Percentiles rank a stretch among this genome's conserved stretches.
phyloP scores from a whole-genome alignment of 352 stramenopile genomes.

The Blastocystis sp. region DNA sequence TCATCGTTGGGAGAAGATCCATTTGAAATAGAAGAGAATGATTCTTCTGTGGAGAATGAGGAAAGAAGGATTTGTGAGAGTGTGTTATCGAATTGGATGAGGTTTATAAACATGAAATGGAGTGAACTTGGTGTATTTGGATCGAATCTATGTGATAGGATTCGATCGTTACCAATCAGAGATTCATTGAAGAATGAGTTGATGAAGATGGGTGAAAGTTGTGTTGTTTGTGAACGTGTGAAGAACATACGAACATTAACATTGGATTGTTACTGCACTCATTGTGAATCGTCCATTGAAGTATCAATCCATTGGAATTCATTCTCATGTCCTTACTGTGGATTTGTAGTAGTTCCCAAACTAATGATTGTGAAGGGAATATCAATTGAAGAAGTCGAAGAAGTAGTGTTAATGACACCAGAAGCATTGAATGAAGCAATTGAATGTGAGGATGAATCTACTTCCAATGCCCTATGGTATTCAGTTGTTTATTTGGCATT shows the following conservation, averaged over 20 bases:
- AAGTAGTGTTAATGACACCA: neutral
- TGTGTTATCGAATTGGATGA: neutral
- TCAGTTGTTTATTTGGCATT: neutral
- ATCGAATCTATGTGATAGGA: neutral
- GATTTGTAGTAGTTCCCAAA: neutral
- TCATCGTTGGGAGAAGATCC: neutral
- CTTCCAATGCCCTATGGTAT: too few relatives aligned
- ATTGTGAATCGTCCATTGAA: neutral
- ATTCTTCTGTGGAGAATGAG: neutral
- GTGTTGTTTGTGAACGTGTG: neutral
- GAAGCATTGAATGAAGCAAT: neutral
- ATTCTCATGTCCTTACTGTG: neutral
- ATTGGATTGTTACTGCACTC: neutral
- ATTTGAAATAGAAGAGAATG: too few relatives aligned
- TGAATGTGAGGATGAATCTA: too few relatives aligned
- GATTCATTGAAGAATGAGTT: too few relatives aligned
- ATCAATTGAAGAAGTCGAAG: neutral
- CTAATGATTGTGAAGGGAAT: neutral
- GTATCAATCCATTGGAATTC: neutral
- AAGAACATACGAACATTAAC: neutral
- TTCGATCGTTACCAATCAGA: neutral
- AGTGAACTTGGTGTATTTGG: neutral
- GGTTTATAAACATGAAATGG: neutral
- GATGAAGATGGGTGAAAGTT: too few relatives aligned
- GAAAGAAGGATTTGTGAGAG: neutral